Base-by-base conservation (phyloP, 305 asterid genomes). In the Fraxinus greggii region DNA sequence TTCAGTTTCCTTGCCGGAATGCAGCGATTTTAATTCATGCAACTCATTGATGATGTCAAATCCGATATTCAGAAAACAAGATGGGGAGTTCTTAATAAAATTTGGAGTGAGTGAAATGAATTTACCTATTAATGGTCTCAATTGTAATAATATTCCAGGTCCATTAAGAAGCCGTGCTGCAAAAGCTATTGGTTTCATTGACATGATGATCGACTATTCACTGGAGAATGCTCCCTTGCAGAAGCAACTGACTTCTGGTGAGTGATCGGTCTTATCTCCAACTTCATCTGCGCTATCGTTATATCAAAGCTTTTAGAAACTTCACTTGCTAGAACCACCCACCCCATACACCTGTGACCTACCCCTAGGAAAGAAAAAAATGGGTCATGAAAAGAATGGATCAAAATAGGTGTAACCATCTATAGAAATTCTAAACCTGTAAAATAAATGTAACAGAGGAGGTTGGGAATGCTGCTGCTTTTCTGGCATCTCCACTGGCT, bases 151-250 rank as follows among this genome's bases (percentile, higher is more conserved):
- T 26, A 54, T 85, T 81, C 19, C 93, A 92, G 93, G 98, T 77
- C 98, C 98, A 42, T 76, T 94, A 87, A 38, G 98, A 87, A 94
- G 97, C 97, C 45, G 45, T 1, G 45, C 45, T 78, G 97, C 97
- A 23, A 95, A 93, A 90, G 98, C 98, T 78, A 92, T 92, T 35
- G 99, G 98, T 38, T 93, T 92, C 78, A 95, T 95, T 35, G 99
- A 95, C 85, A 93, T 92, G 98, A 91, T 93, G 98, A 93, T 95
- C 65, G 91, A 95, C 88, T 95, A 95, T 80, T 93, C 98, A 2
- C 56, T 84, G 81, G 97, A 93, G 87, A 95, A 95, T 77, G 93
- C 99, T 12, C 99, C 99, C 33, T 67, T 91, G 93, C 90, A 87
- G 48, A 87, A 89, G 78, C 90, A 89, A 59, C 85, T 89, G 1